Percentiles rank a stretch among this genome's conserved stretches.
Conservation (phyloP, 345 rosid genomes). For the Eucalyptus pauciflora region DNA sequence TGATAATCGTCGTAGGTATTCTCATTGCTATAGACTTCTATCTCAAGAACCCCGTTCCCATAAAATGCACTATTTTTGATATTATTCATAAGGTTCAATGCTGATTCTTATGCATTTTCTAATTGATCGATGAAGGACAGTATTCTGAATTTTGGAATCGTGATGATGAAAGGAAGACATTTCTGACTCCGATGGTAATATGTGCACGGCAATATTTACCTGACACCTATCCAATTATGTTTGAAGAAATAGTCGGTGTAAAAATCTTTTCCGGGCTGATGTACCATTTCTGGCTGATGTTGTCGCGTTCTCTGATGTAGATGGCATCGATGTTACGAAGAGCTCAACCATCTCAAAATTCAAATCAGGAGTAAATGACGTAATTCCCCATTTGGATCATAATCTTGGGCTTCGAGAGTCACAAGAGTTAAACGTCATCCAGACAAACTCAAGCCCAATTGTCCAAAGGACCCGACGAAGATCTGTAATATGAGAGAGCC, state of each 20-base stretch:
- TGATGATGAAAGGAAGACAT: slow-evolving; percentile 85
- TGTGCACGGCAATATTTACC: not conserved
- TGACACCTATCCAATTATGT: not conserved
- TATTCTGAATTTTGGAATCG: slow-evolving; percentile 92
- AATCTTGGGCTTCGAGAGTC: not conserved
- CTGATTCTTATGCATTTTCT: not conserved
- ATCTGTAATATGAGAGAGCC: not conserved
- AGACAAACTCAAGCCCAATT: not conserved
- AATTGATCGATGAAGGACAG: slow-evolving; percentile 19
- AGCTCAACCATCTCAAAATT: slow-evolving; percentile 30
- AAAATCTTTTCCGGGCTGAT: not conserved
- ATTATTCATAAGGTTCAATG: not conserved
- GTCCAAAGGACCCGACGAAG: not conserved
- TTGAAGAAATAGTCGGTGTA: not conserved
- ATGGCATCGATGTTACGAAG: slow-evolving; percentile 29
- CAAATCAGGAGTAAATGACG: slow-evolving; percentile 32
- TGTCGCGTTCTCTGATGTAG: slow-evolving; percentile 17
- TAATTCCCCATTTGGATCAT: not conserved
- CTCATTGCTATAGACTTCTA: too few species aligned
- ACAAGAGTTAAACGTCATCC: not conserved
- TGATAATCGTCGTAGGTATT: too few species aligned
- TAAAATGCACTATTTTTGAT: too few species aligned
- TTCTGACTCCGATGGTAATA: slow-evolving; percentile 70
- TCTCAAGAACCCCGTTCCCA: too few species aligned
- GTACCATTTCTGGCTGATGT: not conserved